phyloP scores from a whole-genome alignment of 805 yeast genomes.

The Blastobotrys peoriensis region DNA sequence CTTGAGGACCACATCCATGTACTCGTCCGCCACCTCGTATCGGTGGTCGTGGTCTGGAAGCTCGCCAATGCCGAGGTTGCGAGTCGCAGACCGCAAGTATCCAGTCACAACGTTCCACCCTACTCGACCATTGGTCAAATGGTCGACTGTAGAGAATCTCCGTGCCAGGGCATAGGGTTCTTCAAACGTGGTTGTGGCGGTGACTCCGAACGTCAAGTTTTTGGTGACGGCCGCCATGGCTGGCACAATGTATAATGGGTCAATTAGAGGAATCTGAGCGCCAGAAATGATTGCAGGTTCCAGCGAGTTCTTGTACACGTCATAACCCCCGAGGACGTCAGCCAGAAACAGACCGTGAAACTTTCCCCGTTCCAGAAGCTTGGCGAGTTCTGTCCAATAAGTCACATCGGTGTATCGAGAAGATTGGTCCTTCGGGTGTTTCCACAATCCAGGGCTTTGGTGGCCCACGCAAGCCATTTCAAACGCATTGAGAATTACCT shows the following conservation, averaged over 20 bases:
- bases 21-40: constrained; percentile 36
- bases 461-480: constrained; percentile 25
- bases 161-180: constrained; percentile 37
- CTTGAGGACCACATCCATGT: constrained; percentile 34
- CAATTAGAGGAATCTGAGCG: constrained; percentile 34
- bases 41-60: constrained; percentile 37
- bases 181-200: constrained; percentile 32
- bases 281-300: constrained; percentile 22
- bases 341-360: constrained; percentile 37
- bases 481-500: constrained; percentile 32
- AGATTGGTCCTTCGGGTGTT: constrained; percentile 33
- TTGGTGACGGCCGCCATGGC: constrained; percentile 39
- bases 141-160: constrained; percentile 38
- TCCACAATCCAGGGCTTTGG: constrained; percentile 30
- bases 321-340: constrained; percentile 38
- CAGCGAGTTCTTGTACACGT: constrained; percentile 35
- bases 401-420: constrained; percentile 24
- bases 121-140: constrained; percentile 36
- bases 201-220: constrained; percentile 29
- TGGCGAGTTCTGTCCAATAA: constrained; percentile 37
- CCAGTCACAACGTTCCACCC: constrained; percentile 44
- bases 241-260: constrained; percentile 35
- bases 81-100: constrained; percentile 37
- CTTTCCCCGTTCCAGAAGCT: constrained; percentile 36
- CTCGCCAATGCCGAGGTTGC: constrained; percentile 33